A percentile compares a stretch with the other conserved stretches of the same genome.
phyloP scores from a whole-genome alignment of 2,329 filamentous ascomycete genomes.

The Xylaria digitata region DNA sequence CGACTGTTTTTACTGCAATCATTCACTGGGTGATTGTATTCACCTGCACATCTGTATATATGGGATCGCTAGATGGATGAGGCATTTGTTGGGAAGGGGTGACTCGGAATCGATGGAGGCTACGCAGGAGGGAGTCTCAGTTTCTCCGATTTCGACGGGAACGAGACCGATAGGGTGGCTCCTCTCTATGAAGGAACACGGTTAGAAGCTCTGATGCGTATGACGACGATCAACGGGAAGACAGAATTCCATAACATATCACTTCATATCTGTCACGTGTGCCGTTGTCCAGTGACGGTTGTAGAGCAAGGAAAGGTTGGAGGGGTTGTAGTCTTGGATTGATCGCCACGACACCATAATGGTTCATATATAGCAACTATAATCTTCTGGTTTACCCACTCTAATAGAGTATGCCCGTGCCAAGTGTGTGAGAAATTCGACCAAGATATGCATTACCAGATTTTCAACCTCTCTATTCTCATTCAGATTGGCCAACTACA shows the following conservation, averaged over 20 bases:
- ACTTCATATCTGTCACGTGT: neutral
- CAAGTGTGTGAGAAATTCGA: neutral
- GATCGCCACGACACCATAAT: neutral
- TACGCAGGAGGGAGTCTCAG: neutral
- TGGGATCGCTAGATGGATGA: slow-evolving; percentile 5
- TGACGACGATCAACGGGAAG: slow-evolving; percentile 9
- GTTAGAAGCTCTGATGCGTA: slow-evolving; percentile 1
- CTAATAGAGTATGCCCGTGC: neutral
- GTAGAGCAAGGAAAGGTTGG: neutral
- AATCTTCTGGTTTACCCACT: neutral
- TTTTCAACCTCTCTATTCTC: neutral
- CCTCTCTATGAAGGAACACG: neutral
- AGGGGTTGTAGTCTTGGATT: neutral
- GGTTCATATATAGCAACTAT: too few species aligned
- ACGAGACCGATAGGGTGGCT: neutral
- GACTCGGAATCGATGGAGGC: neutral
- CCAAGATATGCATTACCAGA: neutral
- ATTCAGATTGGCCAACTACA: neutral
- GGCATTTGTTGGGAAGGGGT: neutral
- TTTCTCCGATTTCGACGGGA: neutral
- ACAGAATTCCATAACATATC: slow-evolving; percentile 1
- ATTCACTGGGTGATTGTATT: slow-evolving; percentile 6
- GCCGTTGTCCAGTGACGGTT: neutral
- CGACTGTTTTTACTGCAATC: slow-evolving; percentile 32
- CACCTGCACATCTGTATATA: slow-evolving; percentile 29